Conservation (phyloP, 78 protist genomes). For the Dictyostelium citrinum region DNA sequence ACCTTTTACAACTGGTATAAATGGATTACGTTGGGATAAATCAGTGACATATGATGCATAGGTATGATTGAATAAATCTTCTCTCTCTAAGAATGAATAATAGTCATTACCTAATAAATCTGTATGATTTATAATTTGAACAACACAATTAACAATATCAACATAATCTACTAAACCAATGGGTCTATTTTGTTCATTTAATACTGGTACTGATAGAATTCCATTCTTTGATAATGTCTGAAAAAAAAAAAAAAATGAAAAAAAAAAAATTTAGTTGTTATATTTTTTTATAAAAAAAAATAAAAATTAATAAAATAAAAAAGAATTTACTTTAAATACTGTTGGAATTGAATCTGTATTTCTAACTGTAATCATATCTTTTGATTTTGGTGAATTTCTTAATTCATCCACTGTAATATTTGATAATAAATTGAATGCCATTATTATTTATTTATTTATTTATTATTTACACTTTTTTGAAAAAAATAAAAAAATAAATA, state of each 20-base stretch:
- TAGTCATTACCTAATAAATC: slow-evolving; percentile 66
- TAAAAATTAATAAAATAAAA: background rate
- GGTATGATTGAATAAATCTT: slow-evolving; percentile 50
- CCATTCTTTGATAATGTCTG: slow-evolving; percentile 33
- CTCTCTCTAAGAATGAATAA: slow-evolving; percentile 68
- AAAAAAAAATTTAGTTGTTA: background rate
- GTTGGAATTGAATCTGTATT: slow-evolving; percentile 35
- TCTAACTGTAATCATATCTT: slow-evolving; percentile 33
- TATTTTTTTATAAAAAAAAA: background rate
- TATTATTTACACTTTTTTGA: background rate
- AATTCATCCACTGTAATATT: slow-evolving; percentile 34
- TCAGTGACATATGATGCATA: slow-evolving; percentile 45
- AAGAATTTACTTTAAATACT: slow-evolving; percentile 41
- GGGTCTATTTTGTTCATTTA: slow-evolving; percentile 60
- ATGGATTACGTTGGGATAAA: slow-evolving; percentile 63
- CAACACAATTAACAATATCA: slow-evolving; percentile 69
- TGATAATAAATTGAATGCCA: slow-evolving; percentile 16
- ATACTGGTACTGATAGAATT: slow-evolving; percentile 62
- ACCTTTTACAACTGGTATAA: slow-evolving; percentile 61
- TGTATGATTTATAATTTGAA: slow-evolving; percentile 60
- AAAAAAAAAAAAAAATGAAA: background rate
- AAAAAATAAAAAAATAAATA: background rate
- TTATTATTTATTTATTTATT: background rate
- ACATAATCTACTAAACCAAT: slow-evolving; percentile 58
- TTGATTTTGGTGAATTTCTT: slow-evolving; percentile 32